phyloP scores from a whole-genome alignment of 179 eudicot genomes.

The Camellia oleifera region DNA sequence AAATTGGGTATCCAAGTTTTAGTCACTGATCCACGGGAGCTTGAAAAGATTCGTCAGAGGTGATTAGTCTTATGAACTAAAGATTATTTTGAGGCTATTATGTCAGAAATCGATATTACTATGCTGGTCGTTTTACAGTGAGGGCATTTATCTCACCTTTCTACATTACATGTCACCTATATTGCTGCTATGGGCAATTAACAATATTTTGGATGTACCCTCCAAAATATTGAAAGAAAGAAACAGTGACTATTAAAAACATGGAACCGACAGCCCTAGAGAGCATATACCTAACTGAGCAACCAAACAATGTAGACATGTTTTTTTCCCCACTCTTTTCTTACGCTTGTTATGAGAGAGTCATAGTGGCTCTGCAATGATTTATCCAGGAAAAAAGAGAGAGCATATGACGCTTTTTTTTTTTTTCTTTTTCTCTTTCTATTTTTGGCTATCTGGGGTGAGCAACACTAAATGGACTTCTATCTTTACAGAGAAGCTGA shows the following conservation, averaged over 20 bases:
- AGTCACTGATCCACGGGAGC: slow-evolving; percentile 91
- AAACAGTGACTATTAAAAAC: too few relatives aligned
- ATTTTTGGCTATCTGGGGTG: background rate
- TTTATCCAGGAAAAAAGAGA: too few relatives aligned
- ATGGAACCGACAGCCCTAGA: too few relatives aligned
- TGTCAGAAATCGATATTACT: background rate
- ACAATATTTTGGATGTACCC: background rate
- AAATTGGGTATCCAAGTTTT: slow-evolving; percentile 96
- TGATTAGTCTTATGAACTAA: slow-evolving; percentile 11
- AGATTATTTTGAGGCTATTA: background rate
- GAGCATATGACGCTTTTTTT: too few relatives aligned
- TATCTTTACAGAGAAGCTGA: slow-evolving; percentile 79
- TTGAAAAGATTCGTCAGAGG: slow-evolving; percentile 98
- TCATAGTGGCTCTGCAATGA: too few relatives aligned
- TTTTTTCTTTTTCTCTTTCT: too few relatives aligned
- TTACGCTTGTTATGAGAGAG: too few relatives aligned
- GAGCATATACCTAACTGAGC: too few relatives aligned
- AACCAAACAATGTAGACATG: too few relatives aligned
- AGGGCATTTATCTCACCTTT: background rate
- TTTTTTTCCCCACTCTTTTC: too few relatives aligned
- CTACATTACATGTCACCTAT: background rate
- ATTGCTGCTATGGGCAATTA: background rate
- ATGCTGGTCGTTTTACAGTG: background rate
- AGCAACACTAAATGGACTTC: background rate
- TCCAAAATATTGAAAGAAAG: background rate